Percentiles rank a stretch among this genome's conserved stretches.
phyloP scores from a whole-genome alignment of 1,284 basidiomycete species.

The Leccinum fallax region DNA sequence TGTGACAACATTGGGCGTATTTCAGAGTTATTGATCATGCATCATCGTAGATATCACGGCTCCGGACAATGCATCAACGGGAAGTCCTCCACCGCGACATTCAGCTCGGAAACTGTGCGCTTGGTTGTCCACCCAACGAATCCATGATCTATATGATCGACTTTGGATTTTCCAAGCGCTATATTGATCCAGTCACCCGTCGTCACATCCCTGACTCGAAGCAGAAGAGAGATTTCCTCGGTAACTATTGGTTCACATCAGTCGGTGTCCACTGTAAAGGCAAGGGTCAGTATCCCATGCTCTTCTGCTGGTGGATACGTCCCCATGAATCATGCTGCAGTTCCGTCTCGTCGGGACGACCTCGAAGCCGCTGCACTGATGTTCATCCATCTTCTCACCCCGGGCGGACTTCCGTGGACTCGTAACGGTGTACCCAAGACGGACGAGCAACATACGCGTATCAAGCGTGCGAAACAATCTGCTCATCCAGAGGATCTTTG shows the following conservation, averaged over 20 bases:
- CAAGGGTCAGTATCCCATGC: constrained; percentile 50
- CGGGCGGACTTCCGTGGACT: constrained; percentile 74
- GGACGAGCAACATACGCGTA: constrained; percentile 56
- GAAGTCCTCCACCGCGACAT: constrained; percentile 76
- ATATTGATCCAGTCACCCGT: constrained; percentile 62
- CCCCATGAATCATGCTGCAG: constrained; percentile 39
- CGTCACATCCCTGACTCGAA: constrained; percentile 70
- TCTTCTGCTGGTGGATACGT: constrained; percentile 18
- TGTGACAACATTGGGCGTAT: constrained; percentile 23
- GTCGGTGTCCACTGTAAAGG: constrained; percentile 74
- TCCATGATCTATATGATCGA: constrained; percentile 77
- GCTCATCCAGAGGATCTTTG: constrained; percentile 69
- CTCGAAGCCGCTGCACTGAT: constrained; percentile 74
- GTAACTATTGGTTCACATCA: constrained; percentile 80
- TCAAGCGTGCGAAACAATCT: constrained; percentile 61
- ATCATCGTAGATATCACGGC: constrained; percentile 55
- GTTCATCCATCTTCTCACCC: constrained; percentile 76
- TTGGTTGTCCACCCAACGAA: constrained; percentile 60
- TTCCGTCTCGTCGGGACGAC: constrained; percentile 75
- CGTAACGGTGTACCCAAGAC: constrained; percentile 74
- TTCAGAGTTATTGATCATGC: constrained; percentile 15
- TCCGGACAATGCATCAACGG: constrained; percentile 71
- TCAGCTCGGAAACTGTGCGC: constrained; percentile 72
- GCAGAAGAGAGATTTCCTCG: constrained; percentile 69
- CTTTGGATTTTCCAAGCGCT: constrained; percentile 78